Base-by-base conservation (phyloP, 129 eudicot species). In the Saposhnikovia divaricata region DNA sequence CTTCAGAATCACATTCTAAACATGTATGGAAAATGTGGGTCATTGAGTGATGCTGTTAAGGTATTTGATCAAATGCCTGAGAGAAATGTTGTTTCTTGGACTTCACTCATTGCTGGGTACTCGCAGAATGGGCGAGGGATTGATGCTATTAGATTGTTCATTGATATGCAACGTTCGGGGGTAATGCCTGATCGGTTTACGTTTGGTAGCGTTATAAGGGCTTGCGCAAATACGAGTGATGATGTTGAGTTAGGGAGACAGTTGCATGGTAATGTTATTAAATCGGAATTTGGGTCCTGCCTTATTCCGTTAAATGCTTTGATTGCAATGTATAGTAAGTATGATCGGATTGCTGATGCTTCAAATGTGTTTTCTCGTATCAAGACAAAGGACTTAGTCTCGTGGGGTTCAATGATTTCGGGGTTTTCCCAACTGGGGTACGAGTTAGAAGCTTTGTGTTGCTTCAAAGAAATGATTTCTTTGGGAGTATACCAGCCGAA, bases 1-100 rank as follows among this genome's bases (percentile, higher is more conserved):
- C 81, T 86, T 53, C 80, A 78, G 63, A 86, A 86, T 71, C 87
- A 83, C 68, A 18, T 83, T 51, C 59, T 86, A n/a, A 86, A 86
- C 46, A 86, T 86, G 89, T 83, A 74, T 81, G 89, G 89, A n/a
- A 86, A 86, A 75, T 86, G 89, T 57, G 85, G 87, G 42, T 80
- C 83, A 2, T 31, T 84, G 72, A 39, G 71, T 47, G 86, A 83
- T 78, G 89, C 89, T 28, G 59, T 72, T 8, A 77, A 77, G 71
- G 84, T 83, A 3, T 86, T 86, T 37, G 89, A 83, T 61, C 39
- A 65, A 77, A 86, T 86, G 89, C 27, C 42, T 0, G 82, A 82
- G 71, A 59, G 89, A 53, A 86, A 86, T 80, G 69, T 77, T 73
- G 89, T 86, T 65, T 76, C 84, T 48, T 86, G 89, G 89, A 86